Base-by-base conservation (phyloP, 1,284 basidiomycete species). In the Fistulina hepatica region DNA sequence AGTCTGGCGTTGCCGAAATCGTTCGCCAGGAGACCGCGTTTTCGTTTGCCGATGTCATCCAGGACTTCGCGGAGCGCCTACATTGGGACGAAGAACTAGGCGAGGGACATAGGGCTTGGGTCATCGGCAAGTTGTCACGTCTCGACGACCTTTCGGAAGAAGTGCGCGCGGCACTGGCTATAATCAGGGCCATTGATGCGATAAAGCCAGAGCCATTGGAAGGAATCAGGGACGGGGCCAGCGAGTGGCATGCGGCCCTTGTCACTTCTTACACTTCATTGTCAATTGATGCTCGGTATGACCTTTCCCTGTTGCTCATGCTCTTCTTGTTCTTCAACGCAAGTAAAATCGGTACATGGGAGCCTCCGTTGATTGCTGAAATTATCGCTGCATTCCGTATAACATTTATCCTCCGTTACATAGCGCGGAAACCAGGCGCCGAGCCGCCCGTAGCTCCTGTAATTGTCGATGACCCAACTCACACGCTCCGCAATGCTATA, bases 341-440 rank as follows among this genome's bases (percentile, higher is more conserved):
- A 5, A 71, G 76, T 17, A 69, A 76, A 21, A 58, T 82, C 13
- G 56, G 60, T 22, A 55, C 63, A 22, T 82, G 77, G 74, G 74
- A 81, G 48, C 70, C 75, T 17, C 61, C 71, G 12, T 49, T 84
- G 21, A 57, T 86, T 21, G 74, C 74, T 10, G 81, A 86, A 51
- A 67, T 82, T 19, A 79, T 86, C 52, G 78, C 78, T 10, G 72
- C 84, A n/a, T 85, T 81, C 50, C 69, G 83, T 21, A 80, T 80
- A 13, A 58, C 80, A 17, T 72, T 76, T 13, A 79, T 81, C 61
- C 57, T 84, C 19, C 76, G 73, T 21, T 69, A 67, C 42, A 61
- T 76, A 34, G 59, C 67, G 15, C 62, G 64, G 39, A 80, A 78
- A 51, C 71, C 81, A 39, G 68, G 15, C 15, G 13, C 28, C 15